Base-by-base conservation (phyloP, 129 eudicot species). In the Sambucus nigra region DNA sequence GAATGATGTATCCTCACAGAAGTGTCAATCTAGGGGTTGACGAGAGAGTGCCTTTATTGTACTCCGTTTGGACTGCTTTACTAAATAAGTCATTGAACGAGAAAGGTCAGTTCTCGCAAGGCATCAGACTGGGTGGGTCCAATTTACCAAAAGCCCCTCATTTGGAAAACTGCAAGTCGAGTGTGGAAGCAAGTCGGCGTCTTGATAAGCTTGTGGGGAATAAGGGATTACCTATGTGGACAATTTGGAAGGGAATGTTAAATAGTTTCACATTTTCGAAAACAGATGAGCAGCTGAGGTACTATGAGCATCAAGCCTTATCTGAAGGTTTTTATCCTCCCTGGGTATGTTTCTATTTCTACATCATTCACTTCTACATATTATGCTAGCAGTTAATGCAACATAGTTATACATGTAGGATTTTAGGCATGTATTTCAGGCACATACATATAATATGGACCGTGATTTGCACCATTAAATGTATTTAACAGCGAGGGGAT, bases 281-380 rank as follows among this genome's bases (percentile, higher is more conserved):
- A 13, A 51, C 48, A 21, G 87, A 80, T 63, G 72, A 73, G 51
- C 71, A 70, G 47, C 75, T 74, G 60, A 75, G 67, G 21, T 52
- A 65, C 39, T 32, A 58, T 40, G 26, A 72, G 51, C 66, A 64
- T 62, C 88, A 61, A 44, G 21, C 47, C 19, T 24, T 73, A 45
- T 65, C 84, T 53, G 69, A 83, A 76, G 83, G 84, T 65, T 77
- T 79, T 51, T 75, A 86, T 79, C 99, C 99, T 74, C 96, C 99
- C 9, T 92, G 99, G 99, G 96, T 92, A 92, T 22, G 87, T 78
- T 57, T 57, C 60, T 14, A 42, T 14, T 42, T 2, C 42, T 8
- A 15, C 42, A n/a, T n/a, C n/a, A n/a, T n/a, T n/a, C n/a, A n/a
- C n/a, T n/a, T n/a, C n/a, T n/a, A n/a, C n/a, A n/a, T n/a, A n/a